Base-by-base conservation (phyloP, 2,329 filamentous ascomycete species). In the Neofusicoccum kwambonambiense region DNA sequence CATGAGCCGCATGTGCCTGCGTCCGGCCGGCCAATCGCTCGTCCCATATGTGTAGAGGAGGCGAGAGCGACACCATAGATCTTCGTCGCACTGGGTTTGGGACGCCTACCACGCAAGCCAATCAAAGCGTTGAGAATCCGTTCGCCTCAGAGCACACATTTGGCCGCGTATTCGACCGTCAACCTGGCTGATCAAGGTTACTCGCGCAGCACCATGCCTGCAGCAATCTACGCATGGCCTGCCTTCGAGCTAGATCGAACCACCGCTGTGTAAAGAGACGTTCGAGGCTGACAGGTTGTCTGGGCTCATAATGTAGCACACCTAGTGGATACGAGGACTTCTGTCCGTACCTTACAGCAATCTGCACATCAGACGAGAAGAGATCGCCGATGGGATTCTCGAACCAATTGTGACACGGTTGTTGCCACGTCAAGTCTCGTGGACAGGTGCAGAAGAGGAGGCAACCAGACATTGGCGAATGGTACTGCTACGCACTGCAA, bases 291-390 rank as follows among this genome's bases (percentile, higher is more conserved):
- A 19, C 15, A 19, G n/a, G 15, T 44, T 45, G 39, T 13, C 39
- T 17, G 39, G 22, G 17, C 27, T 12, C 3, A n/a, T 4, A 11
- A n/a, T 47, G 19, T 37, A 45, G 34, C n/a, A 47, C 31, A 47
- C 15, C 13, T 15, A 37, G 27, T 35, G 27, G 15, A n/a, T 37
- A 47, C 17, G 5, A 31, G 22, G 22, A 4, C 27, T 19, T 12
- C n/a, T 15, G 27, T 22, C 42, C 31, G 56, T 60, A 60, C 56
- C 56, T 60, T 60, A 60, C 56, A 47, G 31, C 44, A 60, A 60
- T 44, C 39, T 44, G 52, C 52, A 57, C 39, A 44, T 31, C 52
- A 42, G 52, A 42, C 27, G 17, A 19, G 17, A 47, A 60, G 56
- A 60, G 31, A 60, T 58, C 27, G 41, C 41, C 41, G 41, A 60